Conservation (phyloP, 108 stramenopile genomes). For the Asterionellopsis glacialis region DNA sequence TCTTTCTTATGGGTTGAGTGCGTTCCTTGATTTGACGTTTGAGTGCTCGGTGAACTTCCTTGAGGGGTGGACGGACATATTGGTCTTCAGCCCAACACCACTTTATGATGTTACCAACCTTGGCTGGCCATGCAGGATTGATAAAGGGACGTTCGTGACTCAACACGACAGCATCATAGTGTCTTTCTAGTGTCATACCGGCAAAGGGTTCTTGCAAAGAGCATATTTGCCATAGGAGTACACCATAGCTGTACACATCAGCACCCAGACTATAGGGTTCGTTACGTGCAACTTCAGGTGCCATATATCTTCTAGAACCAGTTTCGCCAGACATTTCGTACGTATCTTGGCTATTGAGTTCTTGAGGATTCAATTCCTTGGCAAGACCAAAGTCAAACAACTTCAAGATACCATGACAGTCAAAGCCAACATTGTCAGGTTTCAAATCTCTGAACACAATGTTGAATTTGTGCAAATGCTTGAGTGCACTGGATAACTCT, state of each 20-base stretch:
- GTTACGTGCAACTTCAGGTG: no score
- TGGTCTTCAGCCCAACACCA: neutral
- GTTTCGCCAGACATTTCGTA: slow-evolving; percentile 50
- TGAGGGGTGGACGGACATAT: neutral
- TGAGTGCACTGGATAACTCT: slow-evolving; percentile 21
- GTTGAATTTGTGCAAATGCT: slow-evolving; percentile 31
- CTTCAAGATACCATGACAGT: no score
- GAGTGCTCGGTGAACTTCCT: neutral
- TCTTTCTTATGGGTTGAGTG: no score
- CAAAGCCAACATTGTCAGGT: no score
- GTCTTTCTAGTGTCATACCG: slow-evolving; percentile 30
- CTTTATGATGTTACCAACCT: slow-evolving; percentile 15
- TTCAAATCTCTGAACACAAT: no score
- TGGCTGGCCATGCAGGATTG: slow-evolving; percentile 21
- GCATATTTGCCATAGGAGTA: slow-evolving; percentile 72
- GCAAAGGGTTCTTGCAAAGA: slow-evolving; percentile 60
- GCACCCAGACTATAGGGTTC: slow-evolving; percentile 48
- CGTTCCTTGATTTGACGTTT: no score
- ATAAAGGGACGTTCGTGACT: slow-evolving; percentile 31
- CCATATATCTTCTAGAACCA: slow-evolving; percentile 40
- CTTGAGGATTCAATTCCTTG: slow-evolving; percentile 36
- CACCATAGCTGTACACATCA: slow-evolving; percentile 67
- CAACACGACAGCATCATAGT: slow-evolving; percentile 29
- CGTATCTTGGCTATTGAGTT: slow-evolving; percentile 26
- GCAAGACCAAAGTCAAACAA: no score